Conservation (phyloP, 2,329 filamentous ascomycete species). For the Helminthosporium solani region DNA sequence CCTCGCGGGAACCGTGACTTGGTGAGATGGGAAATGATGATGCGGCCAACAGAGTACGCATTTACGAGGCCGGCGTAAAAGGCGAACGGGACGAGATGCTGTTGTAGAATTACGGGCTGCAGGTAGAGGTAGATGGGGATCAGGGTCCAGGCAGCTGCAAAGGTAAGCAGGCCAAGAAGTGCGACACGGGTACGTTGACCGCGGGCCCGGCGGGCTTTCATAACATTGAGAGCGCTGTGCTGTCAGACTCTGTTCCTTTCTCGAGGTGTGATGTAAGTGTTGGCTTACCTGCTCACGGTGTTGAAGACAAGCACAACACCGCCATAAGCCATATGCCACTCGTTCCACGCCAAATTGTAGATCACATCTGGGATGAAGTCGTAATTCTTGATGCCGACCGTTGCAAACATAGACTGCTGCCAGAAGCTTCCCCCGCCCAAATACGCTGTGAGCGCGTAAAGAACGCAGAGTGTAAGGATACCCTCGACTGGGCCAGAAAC, state of each 20-base stretch:
- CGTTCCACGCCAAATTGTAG: slow-evolving; percentile 81
- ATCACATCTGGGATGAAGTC: slow-evolving; percentile 66
- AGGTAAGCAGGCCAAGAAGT: slow-evolving; percentile 79
- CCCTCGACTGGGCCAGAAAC: slow-evolving; percentile 95
- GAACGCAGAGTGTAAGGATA: slow-evolving; percentile 75
- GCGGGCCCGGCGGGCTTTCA: slow-evolving; percentile 72
- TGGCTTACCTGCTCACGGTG: slow-evolving; percentile 65
- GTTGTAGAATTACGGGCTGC: slow-evolving; percentile 77
- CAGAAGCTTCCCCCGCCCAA: slow-evolving; percentile 91
- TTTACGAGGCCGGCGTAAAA: slow-evolving; percentile 89
- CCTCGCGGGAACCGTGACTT: slow-evolving; percentile 85
- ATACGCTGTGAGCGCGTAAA: slow-evolving; percentile 81
- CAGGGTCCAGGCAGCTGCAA: slow-evolving; percentile 74
- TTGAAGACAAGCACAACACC: slow-evolving; percentile 79
- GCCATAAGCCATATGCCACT: slow-evolving; percentile 92
- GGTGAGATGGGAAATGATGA: slow-evolving; percentile 92
- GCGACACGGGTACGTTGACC: slow-evolving; percentile 72
- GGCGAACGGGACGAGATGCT: slow-evolving; percentile 85
- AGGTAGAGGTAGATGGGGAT: slow-evolving; percentile 78
- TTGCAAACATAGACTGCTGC: slow-evolving; percentile 77
- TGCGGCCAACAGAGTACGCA: slow-evolving; percentile 91
- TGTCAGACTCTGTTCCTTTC: slow-evolving; percentile 5
- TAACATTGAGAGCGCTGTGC: slow-evolving; percentile 73
- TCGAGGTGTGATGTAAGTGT: background rate
- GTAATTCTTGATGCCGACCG: slow-evolving; percentile 65